Percentiles rank a stretch among this genome's conserved stretches.
These are phyloP conservation scores for Hypomyces rosellus DNA, from an alignment of 2,329 filamentous ascomycete genomes.

Conservation along the genomic window DNA sequence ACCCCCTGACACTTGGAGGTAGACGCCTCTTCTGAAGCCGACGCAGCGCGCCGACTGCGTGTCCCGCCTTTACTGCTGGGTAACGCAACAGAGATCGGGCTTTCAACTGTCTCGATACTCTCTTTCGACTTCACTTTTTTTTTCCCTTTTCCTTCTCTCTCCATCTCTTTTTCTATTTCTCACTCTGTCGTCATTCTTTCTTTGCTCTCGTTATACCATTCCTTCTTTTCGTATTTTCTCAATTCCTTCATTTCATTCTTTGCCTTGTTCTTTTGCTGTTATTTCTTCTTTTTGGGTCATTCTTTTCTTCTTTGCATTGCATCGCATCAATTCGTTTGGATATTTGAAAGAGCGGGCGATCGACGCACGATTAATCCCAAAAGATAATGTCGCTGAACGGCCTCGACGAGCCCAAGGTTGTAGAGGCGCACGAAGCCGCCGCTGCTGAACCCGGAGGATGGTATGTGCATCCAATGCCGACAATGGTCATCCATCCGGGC, in stretches of 20 bases:
- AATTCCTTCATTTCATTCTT: background rate
- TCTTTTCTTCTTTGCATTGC: constrained; percentile 6
- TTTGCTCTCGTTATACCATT: background rate
- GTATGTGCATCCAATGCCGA: constrained; percentile 46
- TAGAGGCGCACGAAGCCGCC: constrained; percentile 77
- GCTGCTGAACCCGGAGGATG: constrained; percentile 85
- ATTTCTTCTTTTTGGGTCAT: background rate
- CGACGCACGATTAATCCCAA: background rate
- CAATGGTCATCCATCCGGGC: too few species aligned
- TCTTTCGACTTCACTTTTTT: constrained; percentile 1
- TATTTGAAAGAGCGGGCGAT: background rate
- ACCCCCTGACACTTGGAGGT: constrained; percentile 11
- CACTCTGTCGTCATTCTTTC: background rate
- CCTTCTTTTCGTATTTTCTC: background rate
- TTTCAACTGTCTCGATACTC: background rate
- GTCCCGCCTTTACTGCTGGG: background rate
- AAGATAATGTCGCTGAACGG: constrained; percentile 89
- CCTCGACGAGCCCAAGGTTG: constrained; percentile 72
- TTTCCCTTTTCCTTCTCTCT: background rate
- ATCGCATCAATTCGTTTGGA: background rate
- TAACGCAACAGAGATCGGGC: background rate
- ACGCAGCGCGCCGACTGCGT: constrained; percentile 10
- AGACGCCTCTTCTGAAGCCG: constrained; percentile 5
- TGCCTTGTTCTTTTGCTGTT: background rate
- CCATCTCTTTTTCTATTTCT: background rate